Conservation (phyloP, 805 yeast species). For the Nematodospora valgi region DNA sequence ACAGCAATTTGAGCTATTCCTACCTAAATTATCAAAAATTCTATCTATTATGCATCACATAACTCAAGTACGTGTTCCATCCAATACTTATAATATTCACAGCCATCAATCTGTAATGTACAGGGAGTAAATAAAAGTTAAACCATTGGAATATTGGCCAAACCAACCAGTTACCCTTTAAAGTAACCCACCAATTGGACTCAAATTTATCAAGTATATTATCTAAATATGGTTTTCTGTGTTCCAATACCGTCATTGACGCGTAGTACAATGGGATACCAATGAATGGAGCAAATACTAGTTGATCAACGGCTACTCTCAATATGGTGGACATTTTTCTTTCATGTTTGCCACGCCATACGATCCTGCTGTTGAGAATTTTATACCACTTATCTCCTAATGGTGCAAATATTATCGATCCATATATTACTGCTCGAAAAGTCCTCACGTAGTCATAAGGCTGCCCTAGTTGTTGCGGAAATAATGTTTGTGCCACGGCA, state of each 20-base stretch:
- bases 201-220: constrained; percentile 42
- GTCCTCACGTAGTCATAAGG: constrained; percentile 55
- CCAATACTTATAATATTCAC: constrained; percentile 71
- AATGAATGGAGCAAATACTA: constrained; percentile 70
- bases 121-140: constrained; percentile 76
- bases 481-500: constrained; percentile 59
- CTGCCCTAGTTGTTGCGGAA: constrained; percentile 24
- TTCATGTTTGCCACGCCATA: constrained; percentile 24
- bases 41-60: constrained; percentile 25
- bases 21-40: no score
- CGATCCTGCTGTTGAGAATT: constrained; percentile 38
- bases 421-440: constrained; percentile 62
- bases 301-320: constrained; percentile 69
- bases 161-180: constrained; percentile 73
- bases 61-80: constrained; percentile 81
- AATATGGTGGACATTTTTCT: constrained; percentile 17
- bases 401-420: constrained; percentile 72
- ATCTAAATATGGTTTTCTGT: constrained; percentile 32
- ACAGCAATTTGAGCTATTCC: no score
- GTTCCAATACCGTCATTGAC: constrained; percentile 64
- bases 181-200: constrained; percentile 61
- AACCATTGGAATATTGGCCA: constrained; percentile 88
- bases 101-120: constrained; percentile 60
- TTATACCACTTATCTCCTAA: constrained; percentile 72
- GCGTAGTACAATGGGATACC: constrained; percentile 69